These are phyloP conservation scores for Colletotrichum lentis DNA, from an alignment of 2,329 filamentous ascomycete species.

Conservation along the genomic window DNA sequence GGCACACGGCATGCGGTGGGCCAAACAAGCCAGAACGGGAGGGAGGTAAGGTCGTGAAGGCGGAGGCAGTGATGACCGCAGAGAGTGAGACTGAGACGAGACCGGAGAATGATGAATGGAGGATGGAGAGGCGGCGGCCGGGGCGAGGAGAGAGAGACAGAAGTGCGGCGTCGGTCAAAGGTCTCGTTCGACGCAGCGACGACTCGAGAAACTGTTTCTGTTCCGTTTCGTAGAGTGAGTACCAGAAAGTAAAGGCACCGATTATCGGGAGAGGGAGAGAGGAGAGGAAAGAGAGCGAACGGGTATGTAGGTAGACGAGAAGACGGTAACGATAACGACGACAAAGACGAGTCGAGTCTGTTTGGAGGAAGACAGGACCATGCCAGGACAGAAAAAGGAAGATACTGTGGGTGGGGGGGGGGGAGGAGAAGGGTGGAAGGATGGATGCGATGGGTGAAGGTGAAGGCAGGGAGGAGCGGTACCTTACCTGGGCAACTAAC, in stretches of 20 bases:
- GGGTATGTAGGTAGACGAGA: too few relatives aligned
- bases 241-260: neutral
- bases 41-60: neutral
- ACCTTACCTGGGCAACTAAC: neutral
- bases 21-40: constrained; percentile 6
- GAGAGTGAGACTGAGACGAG: constrained; percentile 12
- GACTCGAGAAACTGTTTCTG: constrained; percentile 29
- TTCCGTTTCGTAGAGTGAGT: constrained; percentile 25
- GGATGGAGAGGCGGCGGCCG: neutral
- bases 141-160: neutral
- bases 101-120: neutral
- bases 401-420: constrained; percentile 1
- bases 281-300: neutral
- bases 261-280: constrained; percentile 1
- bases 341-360: constrained; percentile 12
- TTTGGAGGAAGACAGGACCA: constrained; percentile 23
- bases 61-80: constrained; percentile 24
- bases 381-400: neutral
- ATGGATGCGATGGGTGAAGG: constrained; percentile 14
- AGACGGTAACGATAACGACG: neutral
- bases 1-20: constrained; percentile 5
- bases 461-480: neutral
- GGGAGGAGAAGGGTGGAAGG: neutral
- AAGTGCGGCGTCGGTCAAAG: constrained; percentile 23
- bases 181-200: constrained; percentile 12